Evolutionary conservation across 331 rosid species (phyloP).

Genomic region (Rosa hybrid): DNA sequence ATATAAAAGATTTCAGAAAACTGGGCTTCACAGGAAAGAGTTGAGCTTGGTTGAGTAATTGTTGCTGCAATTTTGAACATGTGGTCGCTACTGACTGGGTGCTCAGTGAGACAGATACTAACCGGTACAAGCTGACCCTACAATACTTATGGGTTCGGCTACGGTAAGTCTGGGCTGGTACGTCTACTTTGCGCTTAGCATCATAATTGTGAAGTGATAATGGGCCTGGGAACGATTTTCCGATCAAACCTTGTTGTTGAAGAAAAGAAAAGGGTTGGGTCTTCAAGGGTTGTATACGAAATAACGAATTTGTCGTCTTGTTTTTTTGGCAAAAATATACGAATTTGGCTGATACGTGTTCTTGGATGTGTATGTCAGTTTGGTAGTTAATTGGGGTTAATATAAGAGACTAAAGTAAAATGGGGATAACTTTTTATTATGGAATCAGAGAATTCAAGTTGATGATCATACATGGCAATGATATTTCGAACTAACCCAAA

Average conservation of each 20-base stretch:
- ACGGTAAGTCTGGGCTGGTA: not conserved
- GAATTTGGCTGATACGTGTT: not conserved
- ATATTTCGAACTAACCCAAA: not conserved
- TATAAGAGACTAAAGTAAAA: not conserved
- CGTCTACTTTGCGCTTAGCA: not conserved
- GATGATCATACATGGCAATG: not conserved
- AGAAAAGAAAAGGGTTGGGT: no score
- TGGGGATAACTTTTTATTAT: not conserved
- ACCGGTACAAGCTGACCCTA: not conserved
- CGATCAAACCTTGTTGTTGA: no score
- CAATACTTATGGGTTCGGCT: not conserved
- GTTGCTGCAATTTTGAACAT: not conserved
- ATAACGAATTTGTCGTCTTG: no score
- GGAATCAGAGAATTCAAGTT: not conserved
- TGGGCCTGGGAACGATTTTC: not conserved
- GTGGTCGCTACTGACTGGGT: not conserved
- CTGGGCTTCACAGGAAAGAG: not conserved
- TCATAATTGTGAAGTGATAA: not conserved
- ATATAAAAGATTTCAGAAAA: not conserved
- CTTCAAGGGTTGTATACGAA: no score
- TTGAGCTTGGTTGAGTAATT: not conserved
- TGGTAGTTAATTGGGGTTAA: not conserved
- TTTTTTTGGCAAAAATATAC: no score
- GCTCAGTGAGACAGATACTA: not conserved
- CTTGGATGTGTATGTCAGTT: not conserved